Evolutionary conservation across 768 basidiomycete genomes (phyloP), one percentile per base, ranked within the genome.

Genomic region (Pleurotus sapidus): DNA sequence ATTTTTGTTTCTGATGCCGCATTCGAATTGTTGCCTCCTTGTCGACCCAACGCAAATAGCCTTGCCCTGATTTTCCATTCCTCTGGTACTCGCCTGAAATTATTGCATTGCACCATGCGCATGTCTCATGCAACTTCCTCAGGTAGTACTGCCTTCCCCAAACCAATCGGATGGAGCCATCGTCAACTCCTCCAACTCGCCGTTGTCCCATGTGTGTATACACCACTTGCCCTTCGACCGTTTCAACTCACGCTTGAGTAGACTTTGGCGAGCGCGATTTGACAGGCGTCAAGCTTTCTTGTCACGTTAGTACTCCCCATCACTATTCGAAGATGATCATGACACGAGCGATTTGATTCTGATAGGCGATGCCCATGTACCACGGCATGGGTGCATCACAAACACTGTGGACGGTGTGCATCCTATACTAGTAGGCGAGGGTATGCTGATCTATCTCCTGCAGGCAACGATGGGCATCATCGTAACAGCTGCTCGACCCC

Each of bases 401-500:
- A 27, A 59, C 55, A 25, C 39, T 30, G 4, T 61, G 60, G 60
- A 48, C 58, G 49, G 60, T 57, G 25, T 27, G 59, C n/a, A 42
- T n/a, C 14, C 5, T 24, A 37, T 17, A 53, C 11, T n/a, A 2
- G n/a, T 6, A 12, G n/a, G 14, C 42, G 15, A 37, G 18, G 25
- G n/a, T 8, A 45, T 4, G 17, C 37, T 55, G 38, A 55, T 17
- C 11, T 27, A 18, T 34, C 15, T 38, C 42, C 17, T 56, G 9
- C 47, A 73, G 70, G 59, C 64, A 2, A 54, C 64, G 2, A 27
- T 50, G 18, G 72, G 73, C 8, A 45, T 69, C 15, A 62, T 60
- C 14, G 61, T 74, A 46, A 59, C 64, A 1, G 63, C 67, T 11
- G 70, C 72, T 50, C 65, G 64, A 47, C 73, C 73, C 1, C 54